These are phyloP conservation scores for Aspergillus affinis DNA, from an alignment of 495 filamentous ascomycete genomes.

Conservation along the genomic window DNA sequence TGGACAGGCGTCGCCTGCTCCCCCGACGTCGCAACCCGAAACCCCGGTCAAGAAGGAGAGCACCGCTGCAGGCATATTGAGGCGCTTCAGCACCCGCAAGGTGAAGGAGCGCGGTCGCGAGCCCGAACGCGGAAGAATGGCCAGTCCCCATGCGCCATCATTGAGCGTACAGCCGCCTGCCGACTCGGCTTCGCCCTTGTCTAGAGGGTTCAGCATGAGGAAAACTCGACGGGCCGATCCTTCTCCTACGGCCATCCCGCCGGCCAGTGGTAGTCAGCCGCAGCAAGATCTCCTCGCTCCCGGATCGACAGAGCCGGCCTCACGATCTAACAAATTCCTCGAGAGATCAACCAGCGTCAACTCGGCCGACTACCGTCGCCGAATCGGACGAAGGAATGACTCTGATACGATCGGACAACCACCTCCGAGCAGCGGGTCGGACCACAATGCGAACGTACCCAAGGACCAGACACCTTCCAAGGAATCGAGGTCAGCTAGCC, in stretches of 20 bases:
- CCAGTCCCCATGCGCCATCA: constrained; percentile 63
- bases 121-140: constrained; percentile 51
- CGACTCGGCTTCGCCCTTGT: constrained; percentile 58
- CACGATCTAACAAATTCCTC: constrained; percentile 62
- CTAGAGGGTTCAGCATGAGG: constrained; percentile 82
- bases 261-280: constrained; percentile 60
- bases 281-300: constrained; percentile 75
- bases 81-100: constrained; percentile 86
- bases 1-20: constrained; percentile 53
- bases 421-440: constrained; percentile 75
- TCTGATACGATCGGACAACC: constrained; percentile 57
- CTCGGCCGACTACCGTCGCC: constrained; percentile 69
- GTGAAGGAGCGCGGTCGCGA: constrained; percentile 56
- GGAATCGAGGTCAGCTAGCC: constrained; percentile 23
- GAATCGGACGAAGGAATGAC: constrained; percentile 58
- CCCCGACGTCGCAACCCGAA: constrained; percentile 57
- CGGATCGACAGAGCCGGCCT: constrained; percentile 53
- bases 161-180: constrained; percentile 72
- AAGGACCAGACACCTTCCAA: constrained; percentile 37
- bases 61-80: constrained; percentile 79
- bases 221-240: constrained; percentile 63
- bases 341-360: constrained; percentile 85
- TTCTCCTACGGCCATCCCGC: constrained; percentile 53
- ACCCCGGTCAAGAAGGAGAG: constrained; percentile 79
- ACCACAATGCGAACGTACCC: constrained; percentile 57